Percentiles rank a stretch among this genome's conserved stretches.
These are phyloP conservation scores for Xylaria curta DNA, from an alignment of 495 filamentous ascomycete species.

Conservation along the genomic window DNA sequence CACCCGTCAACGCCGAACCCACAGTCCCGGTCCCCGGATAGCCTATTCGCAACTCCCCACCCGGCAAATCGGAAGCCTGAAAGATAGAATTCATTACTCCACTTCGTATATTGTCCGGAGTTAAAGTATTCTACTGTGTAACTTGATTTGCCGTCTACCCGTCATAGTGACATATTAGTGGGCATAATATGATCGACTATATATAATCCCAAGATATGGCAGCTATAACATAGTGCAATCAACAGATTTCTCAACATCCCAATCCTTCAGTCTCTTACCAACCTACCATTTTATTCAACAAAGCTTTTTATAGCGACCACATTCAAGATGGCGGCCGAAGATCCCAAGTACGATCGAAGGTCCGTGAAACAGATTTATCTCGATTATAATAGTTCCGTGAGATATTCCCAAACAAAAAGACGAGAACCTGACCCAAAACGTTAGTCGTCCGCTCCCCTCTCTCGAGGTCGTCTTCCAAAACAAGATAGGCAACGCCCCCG, in stretches of 20 bases:
- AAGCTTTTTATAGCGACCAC: not conserved
- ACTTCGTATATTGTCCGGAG: not conserved
- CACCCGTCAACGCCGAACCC: not conserved
- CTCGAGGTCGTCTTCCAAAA: slow-evolving; percentile 8
- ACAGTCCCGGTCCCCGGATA: not conserved
- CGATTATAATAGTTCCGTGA: not conserved
- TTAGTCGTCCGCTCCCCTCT: not conserved
- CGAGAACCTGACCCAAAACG: not conserved
- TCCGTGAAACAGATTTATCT: not conserved
- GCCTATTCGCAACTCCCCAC: not conserved
- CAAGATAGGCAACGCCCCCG: not conserved
- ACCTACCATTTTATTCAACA: not conserved
- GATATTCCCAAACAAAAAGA: not conserved
- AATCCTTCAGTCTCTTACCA: not conserved
- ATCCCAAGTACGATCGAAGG: slow-evolving; percentile 9
- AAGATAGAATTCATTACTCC: not conserved
- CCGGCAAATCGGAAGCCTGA: not conserved
- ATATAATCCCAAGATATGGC: not conserved
- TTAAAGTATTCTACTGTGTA: not conserved
- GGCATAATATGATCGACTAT: not conserved
- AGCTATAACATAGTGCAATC: not conserved
- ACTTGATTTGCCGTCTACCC: not conserved
- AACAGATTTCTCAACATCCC: not conserved
- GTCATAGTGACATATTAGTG: not conserved
- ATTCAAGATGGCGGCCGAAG: not conserved